Evolutionary conservation across 2,329 filamentous ascomycete species (phyloP), one percentile per base, ranked within the genome.

Genomic region (Daldinia eschscholtzii): DNA sequence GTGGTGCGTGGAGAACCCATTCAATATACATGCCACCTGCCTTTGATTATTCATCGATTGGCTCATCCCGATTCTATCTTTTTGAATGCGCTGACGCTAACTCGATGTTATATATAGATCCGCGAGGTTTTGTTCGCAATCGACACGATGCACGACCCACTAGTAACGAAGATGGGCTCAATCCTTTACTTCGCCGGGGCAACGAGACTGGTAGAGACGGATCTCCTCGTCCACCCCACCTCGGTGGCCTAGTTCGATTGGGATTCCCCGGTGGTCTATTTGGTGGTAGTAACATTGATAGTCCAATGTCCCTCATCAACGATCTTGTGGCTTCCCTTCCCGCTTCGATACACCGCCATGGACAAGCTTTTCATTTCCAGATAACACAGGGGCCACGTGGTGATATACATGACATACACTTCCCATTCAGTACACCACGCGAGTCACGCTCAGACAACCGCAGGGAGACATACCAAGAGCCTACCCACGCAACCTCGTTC

Each of bases 121-220:
- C 79, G 75, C 78, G 80, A 60, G 75, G 80, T 26, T 79, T 83
- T 80, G 83, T 87, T 72, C 81, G 82, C 6, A 86, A 89, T 73
- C 84, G 88, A 64, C 79, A 86, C 60, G 84, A 84, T 53, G 83
- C 81, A 20, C 83, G 86, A 35, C 81, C 87, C 59, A 85, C 87
- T 64, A 85, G 85, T 30, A 85, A 87, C 37, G 93, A 97, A 71
- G 94, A 98, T 77, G 94, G 93, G 3, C 86, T 90, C 23, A 98
- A 98, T 76, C 95, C 95, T 48, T 85, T 98, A 12, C 88, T 98
- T 61, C 91, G 94, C 71, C 91, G 93, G 63, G 80, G 80, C 52
- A 80, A 77, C 55, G 81, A 82, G 23, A 75, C 80, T 28, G 79
- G 77, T 26, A 81, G 82, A 63, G 85, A 89, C 18, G 76, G 76